Base-by-base conservation (phyloP, 2,329 filamentous ascomycete species). In the Fusarium coicis region DNA sequence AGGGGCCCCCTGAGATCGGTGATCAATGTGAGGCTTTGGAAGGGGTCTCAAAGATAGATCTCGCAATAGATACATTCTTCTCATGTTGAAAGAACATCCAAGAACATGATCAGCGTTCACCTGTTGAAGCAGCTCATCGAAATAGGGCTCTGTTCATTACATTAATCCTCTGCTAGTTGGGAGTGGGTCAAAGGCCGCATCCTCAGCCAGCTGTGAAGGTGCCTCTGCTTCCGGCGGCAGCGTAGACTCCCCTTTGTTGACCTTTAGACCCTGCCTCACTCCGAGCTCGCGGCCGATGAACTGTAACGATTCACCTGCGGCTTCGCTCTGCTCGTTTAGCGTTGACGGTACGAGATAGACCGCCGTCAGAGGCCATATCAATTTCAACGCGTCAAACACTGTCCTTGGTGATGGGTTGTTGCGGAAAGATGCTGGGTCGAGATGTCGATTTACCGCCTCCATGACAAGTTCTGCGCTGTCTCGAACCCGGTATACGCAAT, bases 331-430 rank as follows among this genome's bases (percentile, higher is more conserved):
- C 36, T 78, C 76, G 3, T 73, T 62, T 36, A 77, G 74, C n/a
- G 78, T 78, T 8, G 80, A 72, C 7, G 77, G 66, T 11, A 79
- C 68, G 18, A 80, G 61, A 39, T 78, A 80, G 26, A 84, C 72
- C 4, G 78, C 63, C 11, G 79, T 80, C 26, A 84, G 76, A 14
- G 83, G 83, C 80, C 82, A 84, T 21, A 84, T 76, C 34, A 84
- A 65, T 74, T 79, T 80, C 43, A 84, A 62, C 4, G 81, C 81
- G 34, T 83, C 81, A 59, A 83, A 83, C 43, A 83, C 69, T 16
- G 77, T 75, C 44, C 73, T 76, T 28, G 82, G 82, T 15, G 81
- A 75, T 40, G 74, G 74, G 53, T 80, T 78, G 15, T 73, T 71
- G 40, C 74, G 69, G 5, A 70, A 66, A 15, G 72, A 60, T 26